Conservation (phyloP, 352 stramenopile genomes). For the Peronospora destructor region DNA sequence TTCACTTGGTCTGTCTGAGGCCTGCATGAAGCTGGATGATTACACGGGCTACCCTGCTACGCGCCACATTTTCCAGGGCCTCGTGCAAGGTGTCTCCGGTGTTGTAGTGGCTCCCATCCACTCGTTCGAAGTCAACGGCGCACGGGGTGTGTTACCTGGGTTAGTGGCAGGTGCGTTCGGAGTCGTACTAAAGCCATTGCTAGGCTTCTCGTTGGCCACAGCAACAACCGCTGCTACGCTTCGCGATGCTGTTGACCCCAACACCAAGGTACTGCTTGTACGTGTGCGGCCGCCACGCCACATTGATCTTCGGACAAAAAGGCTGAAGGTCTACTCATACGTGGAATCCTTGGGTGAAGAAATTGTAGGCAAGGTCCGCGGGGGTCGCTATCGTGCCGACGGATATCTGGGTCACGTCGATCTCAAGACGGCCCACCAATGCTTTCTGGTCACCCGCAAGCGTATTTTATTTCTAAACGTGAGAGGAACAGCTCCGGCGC, state of each 20-base stretch:
- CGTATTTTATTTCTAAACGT: slow-evolving; percentile 74
- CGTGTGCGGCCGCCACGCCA: slow-evolving; percentile 69
- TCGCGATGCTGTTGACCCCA: slow-evolving; percentile 69
- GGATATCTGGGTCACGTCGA: slow-evolving; percentile 81
- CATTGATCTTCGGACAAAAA: slow-evolving; percentile 73
- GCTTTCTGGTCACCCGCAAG: slow-evolving; percentile 77
- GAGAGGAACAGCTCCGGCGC: slow-evolving; percentile 29
- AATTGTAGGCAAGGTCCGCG: slow-evolving; percentile 73
- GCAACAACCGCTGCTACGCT: slow-evolving; percentile 65
- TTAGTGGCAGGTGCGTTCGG: slow-evolving; percentile 74
- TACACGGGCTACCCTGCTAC: slow-evolving; percentile 84
- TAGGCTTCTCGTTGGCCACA: slow-evolving; percentile 70
- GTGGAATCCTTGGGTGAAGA: slow-evolving; percentile 85
- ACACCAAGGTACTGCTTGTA: slow-evolving; percentile 75
- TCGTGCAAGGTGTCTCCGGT: slow-evolving; percentile 79
- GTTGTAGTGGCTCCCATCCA: slow-evolving; percentile 81
- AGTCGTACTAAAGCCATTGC: slow-evolving; percentile 73
- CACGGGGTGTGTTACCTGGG: slow-evolving; percentile 66
- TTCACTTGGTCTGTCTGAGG: slow-evolving; percentile 75
- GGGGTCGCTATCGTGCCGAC: slow-evolving; percentile 66
- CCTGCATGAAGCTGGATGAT: slow-evolving; percentile 81
- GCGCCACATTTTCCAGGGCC: slow-evolving; percentile 82
- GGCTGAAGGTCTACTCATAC: slow-evolving; percentile 83
- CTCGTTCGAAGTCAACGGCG: slow-evolving; percentile 71
- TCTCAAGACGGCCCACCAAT: slow-evolving; percentile 62